phyloP scores from a whole-genome alignment of 1,284 basidiomycete species.

The Peniophora sp. region DNA sequence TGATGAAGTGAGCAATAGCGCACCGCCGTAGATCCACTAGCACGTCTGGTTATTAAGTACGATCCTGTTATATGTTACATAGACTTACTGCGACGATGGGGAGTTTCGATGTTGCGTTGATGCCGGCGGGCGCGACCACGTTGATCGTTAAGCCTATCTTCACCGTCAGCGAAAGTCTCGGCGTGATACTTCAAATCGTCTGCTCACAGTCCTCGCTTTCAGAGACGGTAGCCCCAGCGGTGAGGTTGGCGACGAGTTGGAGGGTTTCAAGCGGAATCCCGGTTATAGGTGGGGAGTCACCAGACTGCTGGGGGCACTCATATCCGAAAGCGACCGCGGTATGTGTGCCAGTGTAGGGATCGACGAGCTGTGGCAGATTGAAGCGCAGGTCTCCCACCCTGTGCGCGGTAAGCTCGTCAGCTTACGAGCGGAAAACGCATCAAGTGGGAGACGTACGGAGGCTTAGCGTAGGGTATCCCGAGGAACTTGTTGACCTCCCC shows the following conservation, averaged over 20 bases:
- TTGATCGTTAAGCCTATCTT: not conserved
- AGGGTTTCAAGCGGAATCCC: not conserved
- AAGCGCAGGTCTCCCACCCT: slow-evolving; percentile 5
- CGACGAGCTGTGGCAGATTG: not conserved
- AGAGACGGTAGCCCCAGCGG: not conserved
- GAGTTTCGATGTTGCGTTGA: not conserved
- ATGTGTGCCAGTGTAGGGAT: not conserved
- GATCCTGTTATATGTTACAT: not conserved
- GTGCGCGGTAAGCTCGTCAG: not conserved
- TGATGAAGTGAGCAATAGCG: slow-evolving; percentile 5
- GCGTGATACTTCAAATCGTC: not conserved
- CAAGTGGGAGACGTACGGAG: slow-evolving; percentile 21
- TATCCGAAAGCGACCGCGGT: slow-evolving; percentile 1
- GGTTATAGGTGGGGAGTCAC: not conserved
- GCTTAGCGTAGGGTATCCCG: slow-evolving; percentile 45
- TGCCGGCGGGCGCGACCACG: not conserved
- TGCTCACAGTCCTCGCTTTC: not conserved
- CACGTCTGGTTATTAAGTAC: not conserved
- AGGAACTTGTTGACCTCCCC: slow-evolving; percentile 30
- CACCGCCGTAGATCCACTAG: slow-evolving; percentile 17
- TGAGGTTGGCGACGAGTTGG: not conserved
- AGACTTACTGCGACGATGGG: not conserved
- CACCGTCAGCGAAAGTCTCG: not conserved
- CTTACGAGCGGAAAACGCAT: not conserved
- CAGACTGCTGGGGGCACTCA: slow-evolving; percentile 2